phyloP scores from a whole-genome alignment of 495 filamentous ascomycete species.

The Aspergillus sclerotioniger region DNA sequence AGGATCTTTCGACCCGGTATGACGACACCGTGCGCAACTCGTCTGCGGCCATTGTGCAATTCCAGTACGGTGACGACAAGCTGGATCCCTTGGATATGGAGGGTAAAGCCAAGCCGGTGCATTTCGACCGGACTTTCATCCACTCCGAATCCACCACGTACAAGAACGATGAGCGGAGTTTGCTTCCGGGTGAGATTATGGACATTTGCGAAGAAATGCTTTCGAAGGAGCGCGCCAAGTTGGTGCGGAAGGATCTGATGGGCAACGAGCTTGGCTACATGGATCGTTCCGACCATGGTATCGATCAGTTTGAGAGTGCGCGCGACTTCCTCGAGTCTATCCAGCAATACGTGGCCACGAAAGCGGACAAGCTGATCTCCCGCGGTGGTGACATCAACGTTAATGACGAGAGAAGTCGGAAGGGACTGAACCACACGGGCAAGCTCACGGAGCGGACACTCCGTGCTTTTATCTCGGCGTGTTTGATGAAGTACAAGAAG shows the following conservation, averaged over 20 bases:
- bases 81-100: constrained; percentile 98
- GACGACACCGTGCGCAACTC: constrained; percentile 94
- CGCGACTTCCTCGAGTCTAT: constrained; percentile 79
- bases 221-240: constrained; percentile 59
- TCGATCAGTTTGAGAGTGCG: constrained; percentile 84
- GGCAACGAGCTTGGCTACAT: constrained; percentile 57
- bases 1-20: constrained; percentile 88
- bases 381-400: constrained; percentile 39
- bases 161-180: constrained; percentile 65
- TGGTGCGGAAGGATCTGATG: constrained; percentile 56
- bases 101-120: constrained; percentile 84
- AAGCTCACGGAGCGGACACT: constrained; percentile 78
- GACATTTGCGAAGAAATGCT: constrained; percentile 63
- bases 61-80: constrained; percentile 94
- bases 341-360: constrained; percentile 60
- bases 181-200: constrained; percentile 74
- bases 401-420: constrained; percentile 37
- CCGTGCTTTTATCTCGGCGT: constrained; percentile 71
- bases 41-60: constrained; percentile 81
- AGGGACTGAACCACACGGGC: constrained; percentile 64
- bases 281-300: constrained; percentile 60
- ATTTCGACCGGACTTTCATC: constrained; percentile 89
- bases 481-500: constrained; percentile 83
- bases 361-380: constrained; percentile 52
- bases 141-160: constrained; percentile 79